Percentiles rank a stretch among this genome's conserved stretches.
These are phyloP conservation scores for Paracorniculantispora psalliotae DNA, from an alignment of 2,329 filamentous ascomycete species.

Conservation along the genomic window DNA sequence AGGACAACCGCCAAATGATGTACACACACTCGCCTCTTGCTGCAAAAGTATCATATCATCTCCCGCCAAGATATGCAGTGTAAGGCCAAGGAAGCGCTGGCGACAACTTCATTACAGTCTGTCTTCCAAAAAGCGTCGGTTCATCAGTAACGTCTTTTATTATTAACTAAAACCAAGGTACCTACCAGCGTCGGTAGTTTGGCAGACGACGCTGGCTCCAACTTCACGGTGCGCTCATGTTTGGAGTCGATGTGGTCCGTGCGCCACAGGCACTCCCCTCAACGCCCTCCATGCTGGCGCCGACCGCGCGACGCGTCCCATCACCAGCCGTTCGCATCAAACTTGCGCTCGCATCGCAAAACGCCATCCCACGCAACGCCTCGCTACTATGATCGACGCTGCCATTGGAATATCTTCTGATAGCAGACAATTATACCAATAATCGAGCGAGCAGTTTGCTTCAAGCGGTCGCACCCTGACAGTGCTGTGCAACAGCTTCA, in stretches of 20 bases:
- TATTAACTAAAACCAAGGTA: too few relatives aligned
- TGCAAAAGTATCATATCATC: too few relatives aligned
- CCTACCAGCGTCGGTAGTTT: background rate
- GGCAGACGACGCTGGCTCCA: background rate
- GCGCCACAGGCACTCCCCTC: conserved; percentile 6
- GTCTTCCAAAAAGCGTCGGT: too few relatives aligned
- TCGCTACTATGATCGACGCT: conserved; percentile 53
- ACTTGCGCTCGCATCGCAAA: conserved; percentile 1
- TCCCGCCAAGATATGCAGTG: too few relatives aligned
- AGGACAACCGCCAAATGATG: too few relatives aligned
- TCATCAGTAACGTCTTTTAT: too few relatives aligned
- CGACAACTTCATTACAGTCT: too few relatives aligned
- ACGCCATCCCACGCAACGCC: background rate
- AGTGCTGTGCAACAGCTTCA: background rate
- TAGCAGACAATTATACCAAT: background rate
- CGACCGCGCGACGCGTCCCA: conserved; percentile 13
- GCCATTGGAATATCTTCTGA: background rate
- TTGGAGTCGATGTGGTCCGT: conserved; percentile 5
- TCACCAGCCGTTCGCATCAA: conserved; percentile 2
- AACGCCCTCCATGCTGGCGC: background rate
- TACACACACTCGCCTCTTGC: too few relatives aligned
- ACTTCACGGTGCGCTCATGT: background rate
- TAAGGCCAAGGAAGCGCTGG: too few relatives aligned
- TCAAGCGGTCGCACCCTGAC: background rate
- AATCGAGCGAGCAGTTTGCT: background rate